Conservation (phyloP, 306 rosid genomes). For the Trifolium repens region DNA sequence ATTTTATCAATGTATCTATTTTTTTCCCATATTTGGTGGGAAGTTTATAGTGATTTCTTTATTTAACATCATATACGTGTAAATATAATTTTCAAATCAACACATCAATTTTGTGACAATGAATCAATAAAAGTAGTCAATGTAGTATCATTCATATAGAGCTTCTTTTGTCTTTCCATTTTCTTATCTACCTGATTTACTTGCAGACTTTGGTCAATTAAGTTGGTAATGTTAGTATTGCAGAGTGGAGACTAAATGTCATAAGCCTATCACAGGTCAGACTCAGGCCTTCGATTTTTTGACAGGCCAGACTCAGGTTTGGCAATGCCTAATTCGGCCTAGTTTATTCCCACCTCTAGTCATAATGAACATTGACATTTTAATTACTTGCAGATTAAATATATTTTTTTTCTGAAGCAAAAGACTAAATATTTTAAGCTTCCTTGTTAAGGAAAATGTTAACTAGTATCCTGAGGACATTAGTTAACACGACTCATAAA, state of each 20-base stretch:
- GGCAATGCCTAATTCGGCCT: too few species aligned
- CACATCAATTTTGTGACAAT: constrained; percentile 52
- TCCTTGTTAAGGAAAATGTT: too few species aligned
- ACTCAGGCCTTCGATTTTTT: too few species aligned
- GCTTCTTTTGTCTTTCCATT: constrained; percentile 22
- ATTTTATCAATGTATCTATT: constrained; percentile 31
- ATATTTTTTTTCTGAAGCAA: too few species aligned
- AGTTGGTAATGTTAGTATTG: constrained; percentile 38
- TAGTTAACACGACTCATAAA: too few species aligned
- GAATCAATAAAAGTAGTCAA: constrained; percentile 31
- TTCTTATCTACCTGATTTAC: constrained; percentile 47
- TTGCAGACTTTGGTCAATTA: constrained; percentile 44
- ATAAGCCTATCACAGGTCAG: not conserved
- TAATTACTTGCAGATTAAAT: too few species aligned
- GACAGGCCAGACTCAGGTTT: too few species aligned
- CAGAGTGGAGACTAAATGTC: not conserved
- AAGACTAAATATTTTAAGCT: too few species aligned
- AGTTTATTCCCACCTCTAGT: too few species aligned
- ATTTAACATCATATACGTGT: constrained; percentile 51
- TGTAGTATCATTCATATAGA: constrained; percentile 34
- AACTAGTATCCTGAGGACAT: too few species aligned
- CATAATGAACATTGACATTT: not conserved
- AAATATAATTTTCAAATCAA: constrained; percentile 53
- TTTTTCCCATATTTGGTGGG: constrained; percentile 45
- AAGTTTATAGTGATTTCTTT: constrained; percentile 39